A percentile compares a stretch with the other conserved stretches of the same genome.
Conservation (phyloP, 768 basidiomycete genomes). For the Antrodiella citrinella region DNA sequence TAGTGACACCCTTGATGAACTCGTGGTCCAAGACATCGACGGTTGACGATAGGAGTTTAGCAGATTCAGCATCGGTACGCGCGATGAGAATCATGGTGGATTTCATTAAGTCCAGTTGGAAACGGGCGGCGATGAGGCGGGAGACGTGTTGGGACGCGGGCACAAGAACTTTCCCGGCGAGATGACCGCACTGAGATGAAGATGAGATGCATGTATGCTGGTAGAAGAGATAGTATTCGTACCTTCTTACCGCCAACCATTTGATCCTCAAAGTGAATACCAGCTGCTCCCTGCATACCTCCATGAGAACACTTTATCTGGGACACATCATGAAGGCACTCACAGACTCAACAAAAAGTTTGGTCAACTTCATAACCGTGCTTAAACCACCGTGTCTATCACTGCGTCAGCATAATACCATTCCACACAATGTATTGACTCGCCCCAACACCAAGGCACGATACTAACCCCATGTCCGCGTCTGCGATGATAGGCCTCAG, state of each 20-base stretch:
- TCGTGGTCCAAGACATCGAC: constrained; percentile 80
- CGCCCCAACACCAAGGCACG: neutral
- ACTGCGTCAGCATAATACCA: too few relatives aligned
- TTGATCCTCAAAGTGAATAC: constrained; percentile 90
- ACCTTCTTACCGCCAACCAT: constrained; percentile 92
- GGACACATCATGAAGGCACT: constrained; percentile 11
- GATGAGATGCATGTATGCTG: neutral
- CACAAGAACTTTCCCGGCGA: constrained; percentile 89
- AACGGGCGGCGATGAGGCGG: constrained; percentile 76
- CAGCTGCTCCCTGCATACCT: constrained; percentile 65
- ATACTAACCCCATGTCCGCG: constrained; percentile 80
- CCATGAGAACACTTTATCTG: neutral
- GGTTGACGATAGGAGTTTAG: constrained; percentile 74
- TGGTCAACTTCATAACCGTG: constrained; percentile 89
- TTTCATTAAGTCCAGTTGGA: constrained; percentile 87
- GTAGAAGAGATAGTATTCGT: constrained; percentile 7
- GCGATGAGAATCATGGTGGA: constrained; percentile 86
- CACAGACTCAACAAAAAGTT: constrained; percentile 90
- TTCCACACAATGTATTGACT: too few relatives aligned
- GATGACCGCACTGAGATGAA: constrained; percentile 61
- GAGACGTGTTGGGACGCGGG: constrained; percentile 83
- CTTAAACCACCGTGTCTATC: constrained; percentile 88
- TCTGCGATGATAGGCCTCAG: constrained; percentile 91
- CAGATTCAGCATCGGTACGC: constrained; percentile 87
- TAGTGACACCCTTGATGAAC: constrained; percentile 55